Evolutionary conservation across 371 early-diverging fungal species (phyloP).

Genomic region (Actinomortierella ambigua): DNA sequence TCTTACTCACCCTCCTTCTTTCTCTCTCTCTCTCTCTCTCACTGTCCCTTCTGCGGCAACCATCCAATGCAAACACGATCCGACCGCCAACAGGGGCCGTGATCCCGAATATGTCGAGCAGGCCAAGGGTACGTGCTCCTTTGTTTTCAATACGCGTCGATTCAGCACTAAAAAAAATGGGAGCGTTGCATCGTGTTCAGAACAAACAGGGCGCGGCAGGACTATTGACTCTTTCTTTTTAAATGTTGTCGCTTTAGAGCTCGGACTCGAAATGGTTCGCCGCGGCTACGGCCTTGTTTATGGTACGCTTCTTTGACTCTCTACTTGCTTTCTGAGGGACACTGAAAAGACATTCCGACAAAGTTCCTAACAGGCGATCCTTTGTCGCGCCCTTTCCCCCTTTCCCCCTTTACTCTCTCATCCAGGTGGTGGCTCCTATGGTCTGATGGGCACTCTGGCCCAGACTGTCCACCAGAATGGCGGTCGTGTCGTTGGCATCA

Average conservation of each 20-base stretch:
- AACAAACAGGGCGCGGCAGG: no score
- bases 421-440: constrained; percentile 75
- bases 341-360: no score
- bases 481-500: constrained; percentile 69
- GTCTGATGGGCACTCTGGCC: constrained; percentile 86
- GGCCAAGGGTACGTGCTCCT: constrained; percentile 52
- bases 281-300: constrained; percentile 79
- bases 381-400: background rate
- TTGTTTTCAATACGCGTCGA: background rate
- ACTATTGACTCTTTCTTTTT: background rate
- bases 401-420: background rate
- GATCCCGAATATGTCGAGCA: constrained; percentile 59
- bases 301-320: constrained; percentile 49
- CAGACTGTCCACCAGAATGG: constrained; percentile 57
- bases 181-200: background rate
- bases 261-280: constrained; percentile 67
- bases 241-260: constrained; percentile 37
- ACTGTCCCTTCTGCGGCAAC: background rate
- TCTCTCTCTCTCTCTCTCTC: background rate
- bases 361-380: background rate
- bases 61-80: no score
- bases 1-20: background rate
- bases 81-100: constrained; percentile 33
- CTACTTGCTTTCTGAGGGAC: no score
- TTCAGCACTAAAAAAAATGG: background rate